Conservation (phyloP, 495 filamentous ascomycete genomes). For the Penicillium macrosclerotiorum region DNA sequence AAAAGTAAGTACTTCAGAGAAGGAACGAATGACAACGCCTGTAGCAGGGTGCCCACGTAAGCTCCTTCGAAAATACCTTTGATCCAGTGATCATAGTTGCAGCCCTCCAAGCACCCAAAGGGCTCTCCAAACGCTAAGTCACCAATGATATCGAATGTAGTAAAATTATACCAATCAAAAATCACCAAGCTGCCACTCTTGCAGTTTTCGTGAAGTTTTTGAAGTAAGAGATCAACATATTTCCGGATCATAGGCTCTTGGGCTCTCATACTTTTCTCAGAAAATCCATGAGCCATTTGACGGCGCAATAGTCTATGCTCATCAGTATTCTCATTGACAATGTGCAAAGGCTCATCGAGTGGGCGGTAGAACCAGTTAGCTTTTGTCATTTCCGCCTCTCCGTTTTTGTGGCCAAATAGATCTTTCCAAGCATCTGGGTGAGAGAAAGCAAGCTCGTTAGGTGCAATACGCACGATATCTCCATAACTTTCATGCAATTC, state of each 20-base stretch:
- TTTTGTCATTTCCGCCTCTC: slow-evolving; percentile 15
- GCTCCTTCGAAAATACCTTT: slow-evolving; percentile 41
- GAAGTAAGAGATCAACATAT: not conserved
- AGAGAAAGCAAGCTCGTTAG: slow-evolving; percentile 51
- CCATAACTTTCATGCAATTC: slow-evolving; percentile 51
- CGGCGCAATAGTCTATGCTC: slow-evolving; percentile 43
- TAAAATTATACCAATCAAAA: slow-evolving; percentile 5
- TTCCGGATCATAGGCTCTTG: slow-evolving; percentile 31
- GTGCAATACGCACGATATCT: slow-evolving; percentile 51
- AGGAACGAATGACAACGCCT: slow-evolving; percentile 34
- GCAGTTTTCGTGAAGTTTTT: not conserved
- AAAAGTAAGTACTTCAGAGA: slow-evolving; percentile 20
- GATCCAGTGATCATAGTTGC: slow-evolving; percentile 3
- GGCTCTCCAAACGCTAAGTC: slow-evolving; percentile 9
- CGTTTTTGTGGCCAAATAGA: slow-evolving; percentile 47
- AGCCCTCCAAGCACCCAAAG: slow-evolving; percentile 3
- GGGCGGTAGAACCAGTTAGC: slow-evolving; percentile 17
- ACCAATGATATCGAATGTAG: slow-evolving; percentile 9
- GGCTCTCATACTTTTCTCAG: slow-evolving; percentile 41
- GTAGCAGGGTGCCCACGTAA: slow-evolving; percentile 26
- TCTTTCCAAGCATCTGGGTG: slow-evolving; percentile 53
- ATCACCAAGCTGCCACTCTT: not conserved
- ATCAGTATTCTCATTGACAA: slow-evolving; percentile 31
- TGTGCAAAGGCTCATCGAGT: slow-evolving; percentile 8
- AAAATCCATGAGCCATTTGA: slow-evolving; percentile 54